Evolutionary conservation across 805 yeast genomes (phyloP).

Genomic region (Candida stauntonica): DNA sequence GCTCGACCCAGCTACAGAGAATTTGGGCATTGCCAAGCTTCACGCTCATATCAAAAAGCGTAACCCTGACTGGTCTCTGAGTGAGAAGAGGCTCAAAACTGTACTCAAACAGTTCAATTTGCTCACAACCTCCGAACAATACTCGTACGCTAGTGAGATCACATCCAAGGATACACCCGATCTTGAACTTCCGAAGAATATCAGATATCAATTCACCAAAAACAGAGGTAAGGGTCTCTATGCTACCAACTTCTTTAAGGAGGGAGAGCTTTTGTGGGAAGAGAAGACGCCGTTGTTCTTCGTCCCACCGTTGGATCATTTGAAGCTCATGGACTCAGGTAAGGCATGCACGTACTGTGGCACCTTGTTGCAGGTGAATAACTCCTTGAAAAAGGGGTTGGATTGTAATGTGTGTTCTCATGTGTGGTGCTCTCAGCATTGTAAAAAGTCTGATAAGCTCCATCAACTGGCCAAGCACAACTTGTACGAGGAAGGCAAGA

Average conservation of each 20-base stretch:
- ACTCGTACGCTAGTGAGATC: conserved; percentile 51
- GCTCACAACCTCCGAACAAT: conserved; percentile 37
- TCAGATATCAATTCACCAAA: conserved; percentile 45
- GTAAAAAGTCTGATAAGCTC: conserved; percentile 49
- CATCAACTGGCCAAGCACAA: conserved; percentile 60
- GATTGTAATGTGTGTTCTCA: conserved; percentile 63
- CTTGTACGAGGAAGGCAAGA: conserved; percentile 32
- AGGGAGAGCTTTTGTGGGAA: conserved; percentile 55
- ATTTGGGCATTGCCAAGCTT: conserved; percentile 50
- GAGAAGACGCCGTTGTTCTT: conserved; percentile 55
- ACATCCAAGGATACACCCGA: conserved; percentile 46
- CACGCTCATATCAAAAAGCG: conserved; percentile 44
- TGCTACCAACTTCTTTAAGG: conserved; percentile 42
- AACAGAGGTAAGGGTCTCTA: conserved; percentile 59
- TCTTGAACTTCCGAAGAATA: conserved; percentile 35
- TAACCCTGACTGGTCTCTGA: conserved; percentile 59
- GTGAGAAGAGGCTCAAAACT: conserved; percentile 51
- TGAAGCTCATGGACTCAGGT: conserved; percentile 52
- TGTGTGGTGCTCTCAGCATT: conserved; percentile 64
- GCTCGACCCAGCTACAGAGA: conserved; percentile 58
- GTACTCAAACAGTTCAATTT: conserved; percentile 56
- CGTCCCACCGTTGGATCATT: conserved; percentile 65
- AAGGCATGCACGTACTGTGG: conserved; percentile 76
- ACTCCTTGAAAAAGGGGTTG: conserved; percentile 38
- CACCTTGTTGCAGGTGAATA: conserved; percentile 26